Base-by-base conservation (phyloP, 208 protist genomes). In the Leishmania tarentolae region DNA sequence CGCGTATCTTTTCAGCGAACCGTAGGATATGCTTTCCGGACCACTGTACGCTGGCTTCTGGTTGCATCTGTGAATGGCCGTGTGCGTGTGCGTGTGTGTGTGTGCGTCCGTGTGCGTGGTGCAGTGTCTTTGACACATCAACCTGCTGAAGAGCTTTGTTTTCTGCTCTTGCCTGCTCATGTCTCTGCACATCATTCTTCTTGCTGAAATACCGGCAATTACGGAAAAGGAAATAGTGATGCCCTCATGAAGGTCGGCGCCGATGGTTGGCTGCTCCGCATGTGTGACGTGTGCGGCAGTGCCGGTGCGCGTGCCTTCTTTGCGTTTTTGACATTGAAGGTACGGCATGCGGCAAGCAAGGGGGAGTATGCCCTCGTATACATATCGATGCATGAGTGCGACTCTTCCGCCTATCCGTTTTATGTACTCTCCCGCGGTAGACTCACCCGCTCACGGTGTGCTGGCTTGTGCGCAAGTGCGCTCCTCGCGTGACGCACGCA, bases 101-200 rank as follows among this genome's bases (percentile, higher is more conserved):
- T 13, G 57, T 9, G 57, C 7, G 57, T 63, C 57, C n/a, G 28
- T 63, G 28, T 63, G 28, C 7, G 8, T 13, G 57, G 3, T 63
- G 28, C n/a, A 0, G 9, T 24, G 70, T 57, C 46, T 8, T 24
- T 75, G 70, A n/a, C n/a, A 37, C 6, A 9, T 40, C 21, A 52
- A 28, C 57, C 1, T 2, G 15, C 24, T 50, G n/a, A 5, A 35
- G 31, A 63, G 57, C 6, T 21, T 15, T 11, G 57, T 44, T 47
- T 71, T 71, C 66, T 40, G 66, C 66, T 71, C 35, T 42, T n/a
- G 63, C 37, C 31, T 68, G 63, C 63, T 40, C 63, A 24, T 53
- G 50, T 53, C 9, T 53, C 69, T 76, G 72, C 50, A 61, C 72
- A 61, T 35, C 50, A 35, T 61, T 61, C 9, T 76, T 76, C n/a